phyloP scores from a whole-genome alignment of 768 basidiomycete species.

The Trametes maxima region DNA sequence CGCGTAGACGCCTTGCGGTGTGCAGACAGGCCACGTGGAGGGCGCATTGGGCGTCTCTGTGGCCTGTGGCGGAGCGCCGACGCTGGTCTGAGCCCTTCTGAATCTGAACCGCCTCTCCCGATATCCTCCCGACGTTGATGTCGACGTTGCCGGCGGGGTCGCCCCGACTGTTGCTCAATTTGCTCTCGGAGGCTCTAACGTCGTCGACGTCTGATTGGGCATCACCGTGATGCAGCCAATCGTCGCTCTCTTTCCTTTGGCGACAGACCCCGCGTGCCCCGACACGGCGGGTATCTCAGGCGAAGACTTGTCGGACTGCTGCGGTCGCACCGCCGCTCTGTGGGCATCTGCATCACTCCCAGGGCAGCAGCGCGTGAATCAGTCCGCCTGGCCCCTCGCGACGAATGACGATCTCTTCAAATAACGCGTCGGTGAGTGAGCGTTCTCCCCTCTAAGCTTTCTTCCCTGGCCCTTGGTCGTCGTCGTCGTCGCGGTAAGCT shows the following conservation, averaged over 20 bases:
- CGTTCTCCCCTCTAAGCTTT: not conserved
- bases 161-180: too few relatives aligned
- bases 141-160: not conserved
- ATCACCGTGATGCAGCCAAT: not conserved
- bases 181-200: not conserved
- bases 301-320: constrained; percentile 2
- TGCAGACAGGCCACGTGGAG: constrained; percentile 17
- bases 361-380: constrained; percentile 14
- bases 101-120: too few relatives aligned
- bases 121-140: not conserved
- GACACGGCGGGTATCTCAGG: not conserved
- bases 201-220: not conserved
- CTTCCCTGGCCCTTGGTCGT: not conserved
- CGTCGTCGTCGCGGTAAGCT: constrained; percentile 11
- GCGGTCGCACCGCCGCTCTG: constrained; percentile 12
- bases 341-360: constrained; percentile 18
- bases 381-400: constrained; percentile 17
- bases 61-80: not conserved
- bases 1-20: constrained; percentile 13
- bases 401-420: constrained; percentile 13
- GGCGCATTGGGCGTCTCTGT: not conserved
- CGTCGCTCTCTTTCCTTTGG: not conserved
- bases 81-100: too few relatives aligned
- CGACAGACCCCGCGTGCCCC: not conserved
- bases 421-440: constrained; percentile 10